Evolutionary conservation across 192 early-diverging fungal species (phyloP), one percentile per base, ranked within the genome.

Genomic region (Lobosporangium transversale): DNA sequence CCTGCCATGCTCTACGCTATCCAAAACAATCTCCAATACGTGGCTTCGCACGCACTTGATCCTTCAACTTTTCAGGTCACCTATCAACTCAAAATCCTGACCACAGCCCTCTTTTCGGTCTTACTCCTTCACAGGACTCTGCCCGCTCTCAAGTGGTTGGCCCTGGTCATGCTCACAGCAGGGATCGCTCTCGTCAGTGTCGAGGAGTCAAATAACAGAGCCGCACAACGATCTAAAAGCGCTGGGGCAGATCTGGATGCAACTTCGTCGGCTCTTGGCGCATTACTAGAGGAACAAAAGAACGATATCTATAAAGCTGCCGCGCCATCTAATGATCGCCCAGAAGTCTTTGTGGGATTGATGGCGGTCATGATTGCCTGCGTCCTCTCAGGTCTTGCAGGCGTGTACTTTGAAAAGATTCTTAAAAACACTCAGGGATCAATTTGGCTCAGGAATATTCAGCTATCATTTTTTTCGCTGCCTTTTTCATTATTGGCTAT

Each of bases 341-440:
- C 79, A 48, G 75, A 88, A 29, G 81, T 81, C 27, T 67, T 95
- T 23, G 32, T 93, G 29, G 97, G 97, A 1, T 78, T 98, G n/a
- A 35, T 90, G 11, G 84, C 93, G 1, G 95, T 99, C 0, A 57
- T 87, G 30, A 71, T 89, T 6, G 96, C 97, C 2, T 97, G 97
- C 79, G 58, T 96, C 20, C 68, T 98, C 18, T 97, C 95, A 17
- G 97, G 97, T 21, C 79, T 98, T 23, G 96, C 97, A 4, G 97
- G 97, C 44, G 97, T 99, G 5, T 99, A 96, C 79, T 99, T 99
- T 87, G 97, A 99, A 85, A 97, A 96, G 82, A 94, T 99, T 33
- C 85, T 99, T 45, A 99, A 99, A 81, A 91, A 91, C 21, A 84
- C 69, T 7, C 62, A 90, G 40, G 83, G 89, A 18, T 92, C 91